These are phyloP conservation scores for Houttuynia cordata DNA, from an alignment of 164 flowering plant genomes.

Conservation along the genomic window DNA sequence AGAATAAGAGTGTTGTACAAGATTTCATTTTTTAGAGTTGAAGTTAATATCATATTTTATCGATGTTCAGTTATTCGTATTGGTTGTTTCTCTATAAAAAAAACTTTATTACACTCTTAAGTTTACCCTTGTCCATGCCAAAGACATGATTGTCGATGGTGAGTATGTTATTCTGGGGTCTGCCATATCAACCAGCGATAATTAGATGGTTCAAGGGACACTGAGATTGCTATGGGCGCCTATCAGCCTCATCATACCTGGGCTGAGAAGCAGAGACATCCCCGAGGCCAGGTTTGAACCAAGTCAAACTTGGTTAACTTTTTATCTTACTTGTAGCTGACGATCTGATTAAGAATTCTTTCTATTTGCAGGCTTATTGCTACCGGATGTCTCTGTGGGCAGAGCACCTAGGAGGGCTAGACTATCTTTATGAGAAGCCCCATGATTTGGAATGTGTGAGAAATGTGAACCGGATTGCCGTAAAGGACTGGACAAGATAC, in stretches of 20 bases:
- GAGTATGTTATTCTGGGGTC: constrained; percentile 73
- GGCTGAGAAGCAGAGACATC: constrained; percentile 34
- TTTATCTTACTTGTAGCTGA: background rate
- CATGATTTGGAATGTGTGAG: constrained; percentile 53
- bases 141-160: constrained; percentile 87
- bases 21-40: background rate
- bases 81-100: too few species aligned
- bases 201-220: constrained; percentile 73
- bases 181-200: constrained; percentile 76
- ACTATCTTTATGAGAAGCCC: constrained; percentile 34
- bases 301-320: background rate
- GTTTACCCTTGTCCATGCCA: constrained; percentile 70
- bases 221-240: constrained; percentile 92
- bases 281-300: constrained; percentile 69
- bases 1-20: too few species aligned
- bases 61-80: too few species aligned
- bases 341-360: background rate
- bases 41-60: background rate
- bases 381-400: constrained; percentile 86
- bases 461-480: constrained; percentile 48
- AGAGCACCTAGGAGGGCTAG: constrained; percentile 56
- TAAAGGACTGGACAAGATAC: constrained; percentile 55
- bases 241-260: constrained; percentile 75
- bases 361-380: constrained; percentile 53
- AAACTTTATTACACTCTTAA: background rate